Evolutionary conservation across 257 asterid genomes (phyloP), one percentile per base, ranked within the genome.

Genomic region (Solanum corneliomulleri): DNA sequence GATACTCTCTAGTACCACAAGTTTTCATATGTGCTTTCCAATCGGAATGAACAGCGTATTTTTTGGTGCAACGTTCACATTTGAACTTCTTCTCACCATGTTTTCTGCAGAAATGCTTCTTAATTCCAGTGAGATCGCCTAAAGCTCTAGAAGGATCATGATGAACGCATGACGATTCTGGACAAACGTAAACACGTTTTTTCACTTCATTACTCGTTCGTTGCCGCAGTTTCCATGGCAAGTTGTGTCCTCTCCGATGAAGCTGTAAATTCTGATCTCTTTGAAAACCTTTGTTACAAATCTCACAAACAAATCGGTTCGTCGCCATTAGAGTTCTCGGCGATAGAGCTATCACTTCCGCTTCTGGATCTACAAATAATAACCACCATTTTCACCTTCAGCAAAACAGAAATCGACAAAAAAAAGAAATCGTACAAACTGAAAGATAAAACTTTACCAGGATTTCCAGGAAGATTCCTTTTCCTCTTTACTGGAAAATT

Each of bases 1-100:
- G 97, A 83, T 95, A 96, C 84, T 95, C 98, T 13, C 97, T 88
- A 62, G 98, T 95, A 62, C 98, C 99, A 77, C 99, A 96, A 45
- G 95, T 93, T 83, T 94, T 96, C 97, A 93, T 94, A 87, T 96
- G 99, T 18, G 99, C 98, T 93, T 95, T 96, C 98, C 98, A 94
- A 72, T 96, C 99, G 2, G 98, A 95, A 64, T 89, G 92, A 3
- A 96, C 99, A 1, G 99, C 99, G 78, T 95, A 96, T 29, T 91
- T 94, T 87, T 94, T 96, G 3, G 98, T 88, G 90, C 99, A 96
- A 27, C 98, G 94, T 76, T 96, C 98, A 88, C 99, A 96, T 86
- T 93, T 94, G 37, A 86, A 94, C 90, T 91, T 96, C 91, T 95
- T 95, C 88, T 96, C 98, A 21, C 99, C 98, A 90, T 96, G 99